Evolutionary conservation across 257 asterid genomes (phyloP).

Genomic region (Capsicum baccatum): DNA sequence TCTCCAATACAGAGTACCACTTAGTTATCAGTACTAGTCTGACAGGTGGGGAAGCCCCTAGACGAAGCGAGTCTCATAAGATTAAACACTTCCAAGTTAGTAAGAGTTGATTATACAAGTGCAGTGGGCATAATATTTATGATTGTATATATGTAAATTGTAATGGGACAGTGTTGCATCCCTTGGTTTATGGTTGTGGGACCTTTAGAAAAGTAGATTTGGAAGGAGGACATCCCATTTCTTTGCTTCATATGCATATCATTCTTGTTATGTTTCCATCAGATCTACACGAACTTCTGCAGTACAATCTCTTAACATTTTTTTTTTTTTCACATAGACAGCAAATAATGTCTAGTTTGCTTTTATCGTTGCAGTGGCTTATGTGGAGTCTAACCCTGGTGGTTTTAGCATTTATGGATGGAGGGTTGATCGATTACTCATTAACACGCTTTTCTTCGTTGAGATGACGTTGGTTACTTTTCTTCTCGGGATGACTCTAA

Average conservation of each 20-base stretch:
- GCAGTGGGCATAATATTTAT: not conserved
- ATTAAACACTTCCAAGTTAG: constrained; percentile 5
- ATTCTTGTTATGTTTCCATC: not conserved
- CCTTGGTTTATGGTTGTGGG: not conserved
- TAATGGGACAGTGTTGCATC: not conserved
- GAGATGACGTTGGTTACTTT: constrained; percentile 81
- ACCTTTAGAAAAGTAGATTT: not conserved
- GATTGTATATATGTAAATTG: not conserved
- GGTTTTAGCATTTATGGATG: constrained; percentile 87
- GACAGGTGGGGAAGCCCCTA: not conserved
- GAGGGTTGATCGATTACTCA: constrained; percentile 74
- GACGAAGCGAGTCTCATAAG: constrained; percentile 1
- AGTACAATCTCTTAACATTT: not conserved
- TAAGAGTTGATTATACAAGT: not conserved
- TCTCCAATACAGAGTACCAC: not conserved
- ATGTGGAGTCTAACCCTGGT: constrained; percentile 79
- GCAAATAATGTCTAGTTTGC: not conserved
- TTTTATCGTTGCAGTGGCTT: constrained; percentile 62
- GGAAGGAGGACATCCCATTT: not conserved
- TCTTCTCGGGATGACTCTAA: constrained; percentile 81
- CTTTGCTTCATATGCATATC: not conserved
- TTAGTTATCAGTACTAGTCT: not conserved
- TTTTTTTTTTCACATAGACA: not conserved
- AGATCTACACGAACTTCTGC: not conserved
- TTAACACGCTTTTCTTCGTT: constrained; percentile 78